Evolutionary conservation across 2,329 filamentous ascomycete species (phyloP).

Genomic region (Verticillium isaacii): DNA sequence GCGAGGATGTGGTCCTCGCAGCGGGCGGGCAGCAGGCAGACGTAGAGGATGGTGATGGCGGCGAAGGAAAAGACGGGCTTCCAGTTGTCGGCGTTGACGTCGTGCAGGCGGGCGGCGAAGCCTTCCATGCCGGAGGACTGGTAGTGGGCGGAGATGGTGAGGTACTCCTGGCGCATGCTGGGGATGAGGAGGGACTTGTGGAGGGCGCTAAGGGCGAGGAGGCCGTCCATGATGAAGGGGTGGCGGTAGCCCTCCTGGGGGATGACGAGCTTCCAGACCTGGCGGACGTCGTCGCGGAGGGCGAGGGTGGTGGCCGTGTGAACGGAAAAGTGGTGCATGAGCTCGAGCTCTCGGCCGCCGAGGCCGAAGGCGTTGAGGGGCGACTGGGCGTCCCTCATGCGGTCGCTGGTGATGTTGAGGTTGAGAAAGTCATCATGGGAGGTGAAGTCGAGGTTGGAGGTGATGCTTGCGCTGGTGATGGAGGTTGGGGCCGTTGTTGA

Average conservation of each 20-base stretch:
- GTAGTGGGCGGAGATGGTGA: slow-evolving; percentile 21
- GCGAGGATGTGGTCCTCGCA: not conserved
- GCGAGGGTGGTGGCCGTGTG: slow-evolving; percentile 18
- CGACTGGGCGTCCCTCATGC: not conserved
- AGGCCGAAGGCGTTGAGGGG: not conserved
- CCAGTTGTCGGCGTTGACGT: slow-evolving; percentile 14
- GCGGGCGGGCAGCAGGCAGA: slow-evolving; percentile 3
- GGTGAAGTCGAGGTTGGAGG: not conserved
- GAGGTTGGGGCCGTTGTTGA: not conserved
- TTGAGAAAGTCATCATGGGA: not conserved
- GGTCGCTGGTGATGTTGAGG: not conserved
- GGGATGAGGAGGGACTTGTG: slow-evolving; percentile 24
- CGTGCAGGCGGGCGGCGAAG: slow-evolving; percentile 16
- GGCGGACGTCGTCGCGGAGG: slow-evolving; percentile 15
- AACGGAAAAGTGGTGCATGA: slow-evolving; percentile 25
- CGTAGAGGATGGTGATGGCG: slow-evolving; percentile 27
- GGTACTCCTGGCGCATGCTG: slow-evolving; percentile 16
- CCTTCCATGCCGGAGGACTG: slow-evolving; percentile 22
- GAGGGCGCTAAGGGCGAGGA: slow-evolving; percentile 21
- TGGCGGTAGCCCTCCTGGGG: slow-evolving; percentile 21
- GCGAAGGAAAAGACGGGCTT: slow-evolving; percentile 35
- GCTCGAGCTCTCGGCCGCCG: slow-evolving; percentile 15
- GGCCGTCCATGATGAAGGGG: slow-evolving; percentile 23
- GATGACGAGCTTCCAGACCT: slow-evolving; percentile 20
- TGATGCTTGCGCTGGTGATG: not conserved